Evolutionary conservation across 768 basidiomycete species (phyloP).

Genomic region (Kondoa malvinella): DNA sequence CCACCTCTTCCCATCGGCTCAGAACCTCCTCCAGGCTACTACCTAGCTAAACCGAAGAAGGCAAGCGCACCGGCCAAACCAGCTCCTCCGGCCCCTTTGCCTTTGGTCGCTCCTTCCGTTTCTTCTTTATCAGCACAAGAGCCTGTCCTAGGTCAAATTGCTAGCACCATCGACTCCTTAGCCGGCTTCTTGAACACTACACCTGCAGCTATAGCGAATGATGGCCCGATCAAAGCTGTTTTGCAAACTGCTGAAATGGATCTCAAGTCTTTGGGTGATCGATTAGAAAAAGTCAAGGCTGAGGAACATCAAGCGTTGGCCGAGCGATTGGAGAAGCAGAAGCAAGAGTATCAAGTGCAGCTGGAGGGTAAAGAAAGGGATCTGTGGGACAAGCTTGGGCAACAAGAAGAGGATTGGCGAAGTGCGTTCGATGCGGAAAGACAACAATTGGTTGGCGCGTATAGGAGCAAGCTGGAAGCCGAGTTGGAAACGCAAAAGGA

Average conservation of each 20-base stretch:
- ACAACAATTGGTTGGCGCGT: slow-evolving; percentile 51
- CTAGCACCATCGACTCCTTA: slow-evolving; percentile 78
- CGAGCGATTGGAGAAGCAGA: slow-evolving; percentile 58
- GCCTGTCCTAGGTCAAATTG: slow-evolving; percentile 83
- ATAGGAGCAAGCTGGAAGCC: slow-evolving; percentile 65
- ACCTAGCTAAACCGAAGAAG: slow-evolving; percentile 41
- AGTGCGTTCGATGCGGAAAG: slow-evolving; percentile 65
- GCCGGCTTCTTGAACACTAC: slow-evolving; percentile 53
- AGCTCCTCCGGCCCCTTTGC: slow-evolving; percentile 37
- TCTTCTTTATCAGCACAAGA: slow-evolving; percentile 56
- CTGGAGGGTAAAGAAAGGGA: slow-evolving; percentile 69
- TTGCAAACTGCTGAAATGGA: slow-evolving; percentile 66
- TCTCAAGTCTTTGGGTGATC: slow-evolving; percentile 54
- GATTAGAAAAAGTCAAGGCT: slow-evolving; percentile 61
- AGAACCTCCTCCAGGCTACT: slow-evolving; percentile 81
- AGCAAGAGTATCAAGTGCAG: slow-evolving; percentile 61
- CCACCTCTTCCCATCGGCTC: slow-evolving; percentile 73
- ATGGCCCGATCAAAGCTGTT: slow-evolving; percentile 52
- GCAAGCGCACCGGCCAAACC: slow-evolving; percentile 28
- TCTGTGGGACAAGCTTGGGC: slow-evolving; percentile 64
- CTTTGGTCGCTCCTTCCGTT: slow-evolving; percentile 65
- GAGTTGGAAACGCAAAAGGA: slow-evolving; percentile 78
- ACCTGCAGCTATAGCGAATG: slow-evolving; percentile 35
- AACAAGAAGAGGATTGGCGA: slow-evolving; percentile 70
- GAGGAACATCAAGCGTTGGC: slow-evolving; percentile 57